These are phyloP conservation scores for Trichoderma cornu-damae DNA, from an alignment of 2,329 filamentous ascomycete species.

Conservation along the genomic window DNA sequence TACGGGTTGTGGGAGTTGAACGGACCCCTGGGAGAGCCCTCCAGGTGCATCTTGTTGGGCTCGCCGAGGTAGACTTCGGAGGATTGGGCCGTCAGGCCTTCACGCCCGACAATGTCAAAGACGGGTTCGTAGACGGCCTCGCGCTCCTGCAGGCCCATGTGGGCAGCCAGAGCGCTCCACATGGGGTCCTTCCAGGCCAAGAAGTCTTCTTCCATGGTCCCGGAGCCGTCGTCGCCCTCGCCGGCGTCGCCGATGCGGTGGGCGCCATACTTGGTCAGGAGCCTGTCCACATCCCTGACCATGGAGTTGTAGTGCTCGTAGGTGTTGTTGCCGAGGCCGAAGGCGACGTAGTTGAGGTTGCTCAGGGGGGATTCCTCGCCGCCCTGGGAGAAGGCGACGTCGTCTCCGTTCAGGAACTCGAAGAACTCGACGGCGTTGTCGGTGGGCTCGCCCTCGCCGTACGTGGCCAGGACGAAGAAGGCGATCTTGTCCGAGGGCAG, in stretches of 20 bases:
- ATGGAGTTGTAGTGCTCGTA: constrained; percentile 99
- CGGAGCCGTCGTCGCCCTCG: constrained; percentile 94
- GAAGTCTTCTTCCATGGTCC: constrained; percentile 99
- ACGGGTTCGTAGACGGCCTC: constrained; percentile 94
- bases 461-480: constrained; percentile 94
- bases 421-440: constrained; percentile 99
- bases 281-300: constrained; percentile 85
- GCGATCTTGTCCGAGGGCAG: constrained; percentile 86
- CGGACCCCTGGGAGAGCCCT: constrained; percentile 76
- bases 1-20: constrained; percentile 97
- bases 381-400: constrained; percentile 72
- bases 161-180: constrained; percentile 79
- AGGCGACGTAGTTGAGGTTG: constrained; percentile 88
- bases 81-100: constrained; percentile 67
- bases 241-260: constrained; percentile 80
- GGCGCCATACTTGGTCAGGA: constrained; percentile 75
- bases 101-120: constrained; percentile 74
- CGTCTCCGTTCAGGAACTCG: constrained; percentile 84
- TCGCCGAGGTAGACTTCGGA: constrained; percentile 89
- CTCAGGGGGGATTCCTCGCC: constrained; percentile 62
- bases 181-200: constrained; percentile 99
- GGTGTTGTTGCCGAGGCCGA: constrained; percentile 97
- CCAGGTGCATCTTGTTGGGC: constrained; percentile 92
- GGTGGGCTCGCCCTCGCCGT: constrained; percentile 96
- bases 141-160: constrained; percentile 87